These are phyloP conservation scores for Candida andamanensis DNA, from an alignment of 805 yeast genomes.

Conservation along the genomic window DNA sequence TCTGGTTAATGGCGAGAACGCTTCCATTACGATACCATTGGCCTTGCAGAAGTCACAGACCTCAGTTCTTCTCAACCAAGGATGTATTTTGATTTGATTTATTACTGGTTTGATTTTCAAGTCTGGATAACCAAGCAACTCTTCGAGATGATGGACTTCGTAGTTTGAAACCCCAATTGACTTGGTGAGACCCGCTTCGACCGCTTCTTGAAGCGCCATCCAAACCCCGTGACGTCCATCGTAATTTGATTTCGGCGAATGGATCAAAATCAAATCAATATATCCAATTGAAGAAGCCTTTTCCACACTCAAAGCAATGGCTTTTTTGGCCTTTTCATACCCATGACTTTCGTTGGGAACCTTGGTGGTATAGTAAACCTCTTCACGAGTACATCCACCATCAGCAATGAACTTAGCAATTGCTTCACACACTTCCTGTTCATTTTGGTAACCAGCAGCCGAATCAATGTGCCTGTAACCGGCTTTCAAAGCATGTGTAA, in stretches of 20 bases:
- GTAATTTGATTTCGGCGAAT: constrained; percentile 80
- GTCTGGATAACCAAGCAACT: constrained; percentile 18
- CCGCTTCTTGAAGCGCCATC: constrained; percentile 9
- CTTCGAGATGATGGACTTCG: constrained; percentile 20
- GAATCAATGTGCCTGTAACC: constrained; percentile 77
- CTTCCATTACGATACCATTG: constrained; percentile 57
- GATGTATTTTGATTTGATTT: constrained; percentile 34
- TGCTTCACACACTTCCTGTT: constrained; percentile 62
- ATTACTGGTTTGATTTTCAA: constrained; percentile 25
- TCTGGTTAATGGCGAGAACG: constrained; percentile 87
- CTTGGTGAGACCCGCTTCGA: constrained; percentile 12
- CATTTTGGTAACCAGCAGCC: constrained; percentile 66
- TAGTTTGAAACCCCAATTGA: constrained; percentile 34
- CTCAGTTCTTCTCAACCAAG: constrained; percentile 56
- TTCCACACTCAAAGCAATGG: too few relatives aligned
- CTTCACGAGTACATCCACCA: constrained; percentile 67
- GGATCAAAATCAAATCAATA: constrained; percentile 76
- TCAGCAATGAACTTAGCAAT: constrained; percentile 57
- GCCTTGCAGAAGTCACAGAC: constrained; percentile 51
- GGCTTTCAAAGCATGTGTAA: constrained; percentile 77
- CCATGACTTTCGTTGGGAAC: constrained; percentile 67
- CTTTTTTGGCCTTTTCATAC: too few relatives aligned
- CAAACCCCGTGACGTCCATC: constrained; percentile 27
- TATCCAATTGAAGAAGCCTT: constrained; percentile 75
- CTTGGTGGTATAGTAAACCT: constrained; percentile 72